Evolutionary conservation across 176 grass and related monocot species (phyloP), one percentile per base, ranked within the genome.

Genomic region (Carex kokanica): DNA sequence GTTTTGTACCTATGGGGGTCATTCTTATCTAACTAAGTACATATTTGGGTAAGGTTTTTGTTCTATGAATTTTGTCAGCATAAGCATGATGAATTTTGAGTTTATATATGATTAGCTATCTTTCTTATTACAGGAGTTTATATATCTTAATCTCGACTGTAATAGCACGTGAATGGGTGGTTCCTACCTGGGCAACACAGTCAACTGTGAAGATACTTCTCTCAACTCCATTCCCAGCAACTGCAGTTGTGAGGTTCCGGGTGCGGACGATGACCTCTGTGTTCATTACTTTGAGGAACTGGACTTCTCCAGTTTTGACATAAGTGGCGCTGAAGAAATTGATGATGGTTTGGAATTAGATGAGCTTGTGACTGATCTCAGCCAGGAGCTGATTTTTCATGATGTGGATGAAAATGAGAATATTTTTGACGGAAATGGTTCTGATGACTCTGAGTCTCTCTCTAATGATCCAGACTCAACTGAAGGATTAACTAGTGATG

Each of bases 91-190:
- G 45, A 77, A 55, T 17, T 74, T 77, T 77, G 73, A 77, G 23
- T 29, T 53, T 77, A 17, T 17, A 55, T 70, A 70, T 70, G 15
- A 70, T 40, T 40, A 17, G 43, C 13, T 54, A 24, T 54, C 12
- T 75, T 75, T 75, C n/a, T 75, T 53, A 16, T 31, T 3, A 54
- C 47, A 75, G 72, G 47, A 75, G 47, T 75, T 75, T 53, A 21
- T 29, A 53, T 53, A 75, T 53, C 72, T 54, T 75, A 31, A 31
- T 38, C 13, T 29, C 2, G 13, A 54, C 54, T 75, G 43, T 29
- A 75, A 17, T 82, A 75, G 85, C 13, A 83, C 83, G 83, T 93
- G 94, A 88, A 97, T 97, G 94, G 91, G 84, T 54, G 77, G 72
- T 86, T 80, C 91, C 88, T 86, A 82, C 60, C 25, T 84, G 58